Evolutionary conservation across 768 basidiomycete species (phyloP), one percentile per base, ranked within the genome.

Genomic region (Lentinula lateritia): DNA sequence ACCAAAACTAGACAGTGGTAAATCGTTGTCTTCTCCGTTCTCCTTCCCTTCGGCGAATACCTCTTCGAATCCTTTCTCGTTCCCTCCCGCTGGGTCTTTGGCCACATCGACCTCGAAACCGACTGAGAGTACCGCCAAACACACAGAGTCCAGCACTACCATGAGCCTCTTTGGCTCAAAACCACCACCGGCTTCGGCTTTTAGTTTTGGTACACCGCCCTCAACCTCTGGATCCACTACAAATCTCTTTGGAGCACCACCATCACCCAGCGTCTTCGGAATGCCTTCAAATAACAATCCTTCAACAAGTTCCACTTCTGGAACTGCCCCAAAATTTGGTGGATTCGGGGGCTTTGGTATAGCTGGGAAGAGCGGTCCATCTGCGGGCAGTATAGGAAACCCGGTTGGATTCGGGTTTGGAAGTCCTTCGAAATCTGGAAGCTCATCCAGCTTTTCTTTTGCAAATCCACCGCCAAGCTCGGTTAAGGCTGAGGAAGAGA

Each of bases 381-480:
- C 65, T 56, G 59, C 65, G 13, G 84, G 84, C 58, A 83, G 78
- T 65, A 77, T 87, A 18, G 85, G 87, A 1, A 87, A 85, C 66
- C 83, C 86, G 7, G 83, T 87, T 7, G 86, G 86, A 5, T 88
- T 88, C 64, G 78, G 77, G 8, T 88, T 84, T 65, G 83, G 78
- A 13, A 75, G 70, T 67, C 72, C 76, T 41, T 68, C 73, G 18
- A 76, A 68, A 63, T 68, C 72, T 7, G 18, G 65, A 74, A 9
- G 67, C 41, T 39, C 34, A 62, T 8, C 45, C 52, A 41, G 34
- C n/a, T 38, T 58, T 50, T 28, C 43, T 50, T 58, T 46, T 38
- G 55, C 55, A 34, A 39, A 62, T 18, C 16, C 52, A 53, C 20
- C 60, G 1, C 2, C 18, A 9, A 48, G 10, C 7, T 50, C n/a